Evolutionary conservation across 2,329 filamentous ascomycete genomes (phyloP).

Genomic region (Pestalotiopsis fici): DNA sequence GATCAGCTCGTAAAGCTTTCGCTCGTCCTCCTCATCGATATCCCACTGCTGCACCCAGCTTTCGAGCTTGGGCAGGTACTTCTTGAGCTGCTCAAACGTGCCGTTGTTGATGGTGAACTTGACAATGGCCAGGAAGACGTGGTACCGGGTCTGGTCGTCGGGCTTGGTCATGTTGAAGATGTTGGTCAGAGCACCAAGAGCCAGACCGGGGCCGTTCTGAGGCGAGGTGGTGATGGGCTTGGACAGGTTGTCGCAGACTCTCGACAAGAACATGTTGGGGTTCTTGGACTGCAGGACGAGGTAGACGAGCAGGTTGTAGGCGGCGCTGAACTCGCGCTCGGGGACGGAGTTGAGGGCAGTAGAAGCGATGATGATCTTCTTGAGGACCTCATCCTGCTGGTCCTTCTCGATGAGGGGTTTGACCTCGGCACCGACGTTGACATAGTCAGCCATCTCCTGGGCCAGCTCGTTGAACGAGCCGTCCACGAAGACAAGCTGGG

Average conservation of each 20-base stretch:
- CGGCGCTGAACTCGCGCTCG: slow-evolving; percentile 94
- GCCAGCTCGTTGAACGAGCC: slow-evolving; percentile 91
- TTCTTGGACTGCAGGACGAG: slow-evolving; percentile 85
- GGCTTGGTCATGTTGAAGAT: slow-evolving; percentile 91
- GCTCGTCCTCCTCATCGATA: slow-evolving; percentile 76
- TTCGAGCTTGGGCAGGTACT: slow-evolving; percentile 81
- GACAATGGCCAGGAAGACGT: slow-evolving; percentile 88
- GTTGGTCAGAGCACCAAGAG: slow-evolving; percentile 87
- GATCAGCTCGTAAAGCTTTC: slow-evolving; percentile 82
- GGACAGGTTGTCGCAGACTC: slow-evolving; percentile 85
- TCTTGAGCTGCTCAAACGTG: slow-evolving; percentile 81
- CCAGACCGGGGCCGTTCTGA: slow-evolving; percentile 80
- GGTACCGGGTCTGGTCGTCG: slow-evolving; percentile 78
- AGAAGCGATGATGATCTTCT: slow-evolving; percentile 84
- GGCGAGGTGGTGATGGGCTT: slow-evolving; percentile 86
- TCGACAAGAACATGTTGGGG: slow-evolving; percentile 81
- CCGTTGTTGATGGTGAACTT: slow-evolving; percentile 75
- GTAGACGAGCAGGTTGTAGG: slow-evolving; percentile 96
- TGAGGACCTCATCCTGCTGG: slow-evolving; percentile 83
- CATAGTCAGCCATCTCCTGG: slow-evolving; percentile 91
- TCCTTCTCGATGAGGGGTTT: slow-evolving; percentile 71
- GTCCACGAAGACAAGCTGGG: slow-evolving; percentile 76
- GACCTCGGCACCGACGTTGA: slow-evolving; percentile 81
- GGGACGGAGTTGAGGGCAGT: slow-evolving; percentile 78
- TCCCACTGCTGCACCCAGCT: slow-evolving; percentile 84